Base-by-base conservation (phyloP, 805 yeast genomes). In the Suhomyces sp. region DNA sequence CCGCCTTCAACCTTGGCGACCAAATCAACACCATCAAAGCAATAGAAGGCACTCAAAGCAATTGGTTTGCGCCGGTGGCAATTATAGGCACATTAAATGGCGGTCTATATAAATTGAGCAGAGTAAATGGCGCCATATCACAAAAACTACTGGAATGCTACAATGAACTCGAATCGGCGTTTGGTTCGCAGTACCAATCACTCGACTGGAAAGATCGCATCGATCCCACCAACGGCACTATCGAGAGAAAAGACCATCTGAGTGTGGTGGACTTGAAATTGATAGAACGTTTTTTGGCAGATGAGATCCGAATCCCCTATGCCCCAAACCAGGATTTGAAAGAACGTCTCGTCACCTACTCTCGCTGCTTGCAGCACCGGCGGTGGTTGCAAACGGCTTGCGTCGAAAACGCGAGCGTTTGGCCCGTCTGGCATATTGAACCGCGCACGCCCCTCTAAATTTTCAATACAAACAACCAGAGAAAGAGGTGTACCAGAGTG, bases 61-160 rank as follows among this genome's bases (percentile, higher is more conserved):
- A 13, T 8, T 41, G 29, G 29, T 9, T 41, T 41, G 7, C 10
- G 12, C 31, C 41, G 10, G 35, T 55, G 12, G 63, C 60, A 0
- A 19, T 66, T 1, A 33, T 68, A 21, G 73, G 72, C 13, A 68
- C 72, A 0, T 61, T 60, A 7, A 56, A 58, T 48, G 73, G 73
- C 13, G 72, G 64, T 4, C 52, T 68, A 4, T 65, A 65, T 45
- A 44, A 48, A 20, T 9, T 57, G 9, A 35, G 48, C 35, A 27
- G 44, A 10, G 12, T 47, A 3, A 24, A 19, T 15, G 29, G 20
- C 4, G 5, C 41, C 10, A 35, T 29, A 22, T 13, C 17, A 33
- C 41, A 46, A n/a, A 17, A n/a, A 19, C n/a, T 46, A 20, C n/a
- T 35, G 2, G 9, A 33, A 35, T 46, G 48, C 15, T 8, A 20